Evolutionary conservation across 2,329 filamentous ascomycete species (phyloP).

Genomic region (Aureobasidium musti): DNA sequence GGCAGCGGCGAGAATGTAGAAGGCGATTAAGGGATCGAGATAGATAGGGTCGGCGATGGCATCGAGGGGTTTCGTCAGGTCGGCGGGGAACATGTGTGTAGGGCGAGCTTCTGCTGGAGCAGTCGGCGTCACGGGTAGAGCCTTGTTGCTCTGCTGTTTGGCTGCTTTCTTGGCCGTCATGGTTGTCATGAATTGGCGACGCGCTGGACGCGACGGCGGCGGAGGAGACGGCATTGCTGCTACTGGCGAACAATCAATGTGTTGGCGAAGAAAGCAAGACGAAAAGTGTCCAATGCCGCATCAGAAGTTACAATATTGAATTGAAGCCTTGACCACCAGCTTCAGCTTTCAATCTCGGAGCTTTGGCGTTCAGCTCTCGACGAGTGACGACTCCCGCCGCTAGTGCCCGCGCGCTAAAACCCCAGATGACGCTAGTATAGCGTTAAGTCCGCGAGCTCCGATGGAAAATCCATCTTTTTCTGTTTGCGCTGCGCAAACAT

Average conservation of each 20-base stretch:
- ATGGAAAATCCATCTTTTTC: slow-evolving; percentile 11
- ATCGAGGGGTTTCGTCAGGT: slow-evolving; percentile 20
- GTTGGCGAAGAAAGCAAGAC: not conserved
- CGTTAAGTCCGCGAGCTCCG: slow-evolving; percentile 15
- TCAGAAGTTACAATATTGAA: slow-evolving; percentile 9
- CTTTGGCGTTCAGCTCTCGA: not conserved
- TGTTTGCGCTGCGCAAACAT: not conserved
- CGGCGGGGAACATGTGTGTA: slow-evolving; percentile 2
- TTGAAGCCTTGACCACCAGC: slow-evolving; percentile 4
- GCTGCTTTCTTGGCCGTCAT: slow-evolving; percentile 13
- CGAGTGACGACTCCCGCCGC: not conserved
- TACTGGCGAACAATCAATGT: not conserved
- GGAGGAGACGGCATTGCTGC: slow-evolving; percentile 4
- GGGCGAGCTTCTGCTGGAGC: slow-evolving; percentile 14
- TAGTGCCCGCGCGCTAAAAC: not conserved
- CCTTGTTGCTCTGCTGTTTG: slow-evolving; percentile 11
- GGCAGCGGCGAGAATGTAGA: slow-evolving; percentile 75
- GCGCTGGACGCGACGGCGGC: slow-evolving; percentile 12
- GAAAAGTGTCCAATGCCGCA: not conserved
- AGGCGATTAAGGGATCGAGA: slow-evolving; percentile 67
- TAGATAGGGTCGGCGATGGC: slow-evolving; percentile 15
- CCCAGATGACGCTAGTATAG: slow-evolving; percentile 11
- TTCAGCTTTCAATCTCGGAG: not conserved
- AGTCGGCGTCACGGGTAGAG: slow-evolving; percentile 4
- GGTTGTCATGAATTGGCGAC: slow-evolving; percentile 23